Conservation (phyloP, 108 stramenopile genomes). For the Ochromonas danica region DNA sequence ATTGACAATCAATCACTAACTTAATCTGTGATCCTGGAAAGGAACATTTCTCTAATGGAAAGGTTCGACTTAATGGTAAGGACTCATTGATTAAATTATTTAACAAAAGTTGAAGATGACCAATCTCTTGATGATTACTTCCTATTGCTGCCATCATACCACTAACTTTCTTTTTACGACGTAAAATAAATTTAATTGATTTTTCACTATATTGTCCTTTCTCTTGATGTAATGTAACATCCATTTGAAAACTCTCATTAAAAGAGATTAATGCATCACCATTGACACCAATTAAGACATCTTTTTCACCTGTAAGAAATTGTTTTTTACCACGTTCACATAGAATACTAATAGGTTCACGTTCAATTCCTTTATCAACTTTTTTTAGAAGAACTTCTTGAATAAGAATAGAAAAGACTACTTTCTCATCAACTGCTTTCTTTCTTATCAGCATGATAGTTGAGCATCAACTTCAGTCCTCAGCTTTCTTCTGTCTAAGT, state of each 20-base stretch:
- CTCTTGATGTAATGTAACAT: not conserved
- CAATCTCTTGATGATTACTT: not conserved
- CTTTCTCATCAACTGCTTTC: not conserved
- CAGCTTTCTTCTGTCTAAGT: no score
- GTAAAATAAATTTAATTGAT: not conserved
- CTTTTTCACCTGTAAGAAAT: not conserved
- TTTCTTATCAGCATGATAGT: not conserved
- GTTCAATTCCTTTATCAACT: not conserved
- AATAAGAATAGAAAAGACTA: not conserved
- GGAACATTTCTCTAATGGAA: not conserved
- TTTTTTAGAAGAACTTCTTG: not conserved
- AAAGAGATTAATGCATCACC: not conserved
- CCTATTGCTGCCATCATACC: not conserved
- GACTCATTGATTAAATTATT: constrained; percentile 7
- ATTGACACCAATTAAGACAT: not conserved
- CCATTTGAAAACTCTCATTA: not conserved
- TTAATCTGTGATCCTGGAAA: constrained; percentile 17
- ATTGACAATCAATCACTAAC: constrained; percentile 6
- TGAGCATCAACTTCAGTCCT: no score
- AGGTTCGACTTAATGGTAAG: not conserved
- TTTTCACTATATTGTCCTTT: not conserved
- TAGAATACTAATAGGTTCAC: not conserved
- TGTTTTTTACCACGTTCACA: not conserved
- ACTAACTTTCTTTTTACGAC: not conserved
- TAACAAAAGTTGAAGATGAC: not conserved